These are phyloP conservation scores for Croton laevigatus DNA, from an alignment of 441 rosid genomes.

Conservation along the genomic window DNA sequence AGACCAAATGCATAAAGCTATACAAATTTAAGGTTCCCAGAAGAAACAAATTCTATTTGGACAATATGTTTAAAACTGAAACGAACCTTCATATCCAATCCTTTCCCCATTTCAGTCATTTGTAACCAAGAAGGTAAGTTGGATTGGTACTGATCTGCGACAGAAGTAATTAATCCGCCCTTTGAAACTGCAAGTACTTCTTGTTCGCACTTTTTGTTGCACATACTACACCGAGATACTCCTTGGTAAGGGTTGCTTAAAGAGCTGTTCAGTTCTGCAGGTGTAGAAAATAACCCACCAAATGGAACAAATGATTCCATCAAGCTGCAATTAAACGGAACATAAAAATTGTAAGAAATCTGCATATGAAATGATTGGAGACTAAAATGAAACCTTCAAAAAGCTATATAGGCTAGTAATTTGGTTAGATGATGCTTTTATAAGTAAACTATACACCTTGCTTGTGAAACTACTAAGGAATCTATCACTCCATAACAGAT, in stretches of 20 bases:
- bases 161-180: slow-evolving; percentile 39
- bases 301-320: slow-evolving; percentile 92
- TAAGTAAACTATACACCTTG: not conserved
- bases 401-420: not conserved
- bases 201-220: slow-evolving; percentile 42
- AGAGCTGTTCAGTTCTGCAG: slow-evolving; percentile 49
- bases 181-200: slow-evolving; percentile 38
- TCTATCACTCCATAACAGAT: not conserved
- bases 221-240: slow-evolving; percentile 32
- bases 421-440: not conserved
- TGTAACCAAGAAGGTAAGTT: slow-evolving; percentile 71
- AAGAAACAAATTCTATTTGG: slow-evolving; percentile 7
- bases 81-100: slow-evolving; percentile 43
- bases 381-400: not conserved
- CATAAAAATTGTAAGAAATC: slow-evolving; percentile 23
- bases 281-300: slow-evolving; percentile 78
- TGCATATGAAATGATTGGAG: not conserved
- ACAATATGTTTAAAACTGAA: slow-evolving; percentile 11
- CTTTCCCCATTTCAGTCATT: slow-evolving; percentile 43
- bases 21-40: not conserved
- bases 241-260: slow-evolving; percentile 34
- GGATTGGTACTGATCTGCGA: slow-evolving; percentile 58
- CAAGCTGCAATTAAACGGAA: slow-evolving; percentile 43
- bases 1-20: not conserved
- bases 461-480: not conserved